phyloP scores from a whole-genome alignment of 1,284 basidiomycete genomes.

The Cryptococcus jaspeensis region DNA sequence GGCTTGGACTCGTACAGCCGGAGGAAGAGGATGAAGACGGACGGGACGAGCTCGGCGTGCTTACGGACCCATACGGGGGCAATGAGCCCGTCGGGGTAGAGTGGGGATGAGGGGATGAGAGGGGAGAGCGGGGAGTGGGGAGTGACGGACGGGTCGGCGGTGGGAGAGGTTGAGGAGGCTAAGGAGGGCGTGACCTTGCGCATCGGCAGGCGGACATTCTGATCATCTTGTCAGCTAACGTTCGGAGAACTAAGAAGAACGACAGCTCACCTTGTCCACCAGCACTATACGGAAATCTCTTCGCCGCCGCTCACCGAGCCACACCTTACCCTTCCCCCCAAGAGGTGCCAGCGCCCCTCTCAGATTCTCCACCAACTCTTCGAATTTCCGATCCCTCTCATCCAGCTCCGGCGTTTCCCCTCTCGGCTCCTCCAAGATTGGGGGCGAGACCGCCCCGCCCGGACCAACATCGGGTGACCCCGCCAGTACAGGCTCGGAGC shows the following conservation, averaged over 20 bases:
- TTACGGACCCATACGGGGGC: conserved; percentile 97
- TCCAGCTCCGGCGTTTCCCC: conserved; percentile 1
- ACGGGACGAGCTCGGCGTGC: conserved; percentile 84
- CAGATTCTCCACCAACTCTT: conserved; percentile 60
- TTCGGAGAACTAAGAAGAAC: background rate
- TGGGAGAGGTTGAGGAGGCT: conserved; percentile 8
- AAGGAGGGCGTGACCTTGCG: conserved; percentile 64
- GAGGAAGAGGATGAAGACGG: conserved; percentile 87
- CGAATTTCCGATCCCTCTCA: conserved; percentile 46
- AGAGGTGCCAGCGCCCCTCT: conserved; percentile 61
- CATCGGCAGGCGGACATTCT: conserved; percentile 78
- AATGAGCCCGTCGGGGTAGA: conserved; percentile 91
- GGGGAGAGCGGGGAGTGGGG: conserved; percentile 86
- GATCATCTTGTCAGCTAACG: background rate
- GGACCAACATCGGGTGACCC: background rate
- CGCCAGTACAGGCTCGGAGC: conserved; percentile 4
- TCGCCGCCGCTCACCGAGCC: conserved; percentile 37
- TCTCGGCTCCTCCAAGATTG: no score
- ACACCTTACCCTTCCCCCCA: conserved; percentile 57
- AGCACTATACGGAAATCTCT: conserved; percentile 75
- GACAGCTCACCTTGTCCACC: conserved; percentile 66
- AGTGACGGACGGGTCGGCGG: conserved; percentile 25
- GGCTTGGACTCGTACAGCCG: conserved; percentile 66
- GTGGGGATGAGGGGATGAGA: conserved; percentile 77
- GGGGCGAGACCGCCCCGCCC: background rate